A percentile compares a stretch with the other conserved stretches of the same genome.
phyloP scores from a whole-genome alignment of 371 early-diverging fungal species.

The Mucor sp. region DNA sequence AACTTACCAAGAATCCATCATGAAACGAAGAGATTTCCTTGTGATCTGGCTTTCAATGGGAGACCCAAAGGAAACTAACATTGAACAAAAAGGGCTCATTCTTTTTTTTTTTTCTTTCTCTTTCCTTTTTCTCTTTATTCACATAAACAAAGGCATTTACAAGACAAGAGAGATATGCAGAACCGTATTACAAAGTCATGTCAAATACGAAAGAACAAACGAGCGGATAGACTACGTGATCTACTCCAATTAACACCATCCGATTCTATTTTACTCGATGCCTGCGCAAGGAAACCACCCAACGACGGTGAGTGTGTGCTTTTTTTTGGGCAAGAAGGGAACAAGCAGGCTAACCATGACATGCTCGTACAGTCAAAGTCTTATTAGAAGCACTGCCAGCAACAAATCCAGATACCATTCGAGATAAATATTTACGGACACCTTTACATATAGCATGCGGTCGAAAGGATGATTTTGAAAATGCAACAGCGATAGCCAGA shows the following conservation, averaged over 20 bases:
- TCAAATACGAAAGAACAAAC: conserved; percentile 26
- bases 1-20: neutral
- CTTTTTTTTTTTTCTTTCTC: neutral
- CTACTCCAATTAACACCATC: conserved; percentile 33
- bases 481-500: conserved; percentile 40
- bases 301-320: conserved; percentile 37
- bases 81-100: neutral
- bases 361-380: conserved; percentile 31
- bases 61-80: neutral
- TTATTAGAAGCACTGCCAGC: conserved; percentile 31
- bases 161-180: conserved; percentile 12
- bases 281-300: conserved; percentile 37
- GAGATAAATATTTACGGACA: conserved; percentile 45
- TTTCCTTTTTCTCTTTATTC: neutral
- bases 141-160: neutral
- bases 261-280: conserved; percentile 37
- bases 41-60: neutral
- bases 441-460: conserved; percentile 53
- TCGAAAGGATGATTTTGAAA: conserved; percentile 36
- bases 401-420: conserved; percentile 45
- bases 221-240: conserved; percentile 31
- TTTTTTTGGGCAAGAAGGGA: neutral
- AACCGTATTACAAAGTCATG: conserved; percentile 37
- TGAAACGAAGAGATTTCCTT: neutral
- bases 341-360: neutral